A percentile compares a stretch with the other conserved stretches of the same genome.
phyloP scores from a whole-genome alignment of 176 grass and related monocot species.

The Bothriochloa decipiens region DNA sequence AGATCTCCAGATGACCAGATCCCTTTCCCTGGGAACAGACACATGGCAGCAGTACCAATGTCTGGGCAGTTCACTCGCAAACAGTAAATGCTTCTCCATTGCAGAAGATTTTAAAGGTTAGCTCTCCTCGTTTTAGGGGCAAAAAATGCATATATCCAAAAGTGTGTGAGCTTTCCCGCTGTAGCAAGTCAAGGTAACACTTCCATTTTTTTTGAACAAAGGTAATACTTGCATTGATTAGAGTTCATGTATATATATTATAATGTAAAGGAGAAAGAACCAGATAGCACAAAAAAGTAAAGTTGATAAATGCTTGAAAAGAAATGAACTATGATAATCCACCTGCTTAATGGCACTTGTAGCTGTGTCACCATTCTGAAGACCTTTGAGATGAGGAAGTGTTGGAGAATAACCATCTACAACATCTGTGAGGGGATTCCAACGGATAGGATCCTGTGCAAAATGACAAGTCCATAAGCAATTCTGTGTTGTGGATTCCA shows the following conservation, averaged over 20 bases:
- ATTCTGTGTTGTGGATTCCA: constrained; percentile 30
- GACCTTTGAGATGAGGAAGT: constrained; percentile 98
- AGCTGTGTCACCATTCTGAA: constrained; percentile 98
- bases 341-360: constrained; percentile 99
- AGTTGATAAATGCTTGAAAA: not conserved
- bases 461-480: constrained; percentile 44
- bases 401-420: constrained; percentile 99
- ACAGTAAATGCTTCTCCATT: not conserved
- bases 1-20: not conserved
- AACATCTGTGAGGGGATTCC: constrained; percentile 94
- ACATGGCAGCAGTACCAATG: constrained; percentile 2
- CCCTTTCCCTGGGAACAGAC: constrained; percentile 18
- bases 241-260: constrained; percentile 1
- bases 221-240: constrained; percentile 6
- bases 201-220: not conserved
- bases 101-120: constrained; percentile 6
- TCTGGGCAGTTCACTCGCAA: constrained; percentile 4
- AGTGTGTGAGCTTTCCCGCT: not conserved
- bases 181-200: constrained; percentile 9
- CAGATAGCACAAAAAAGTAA: constrained; percentile 21
- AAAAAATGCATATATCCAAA: constrained; percentile 9
- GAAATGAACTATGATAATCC: constrained; percentile 14
- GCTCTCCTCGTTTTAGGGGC: constrained; percentile 5
- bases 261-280: constrained; percentile 25
- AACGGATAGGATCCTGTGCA: constrained; percentile 96